These are phyloP conservation scores for Cardamine chenopodiifolia DNA, from an alignment of 345 rosid species.

Conservation along the genomic window DNA sequence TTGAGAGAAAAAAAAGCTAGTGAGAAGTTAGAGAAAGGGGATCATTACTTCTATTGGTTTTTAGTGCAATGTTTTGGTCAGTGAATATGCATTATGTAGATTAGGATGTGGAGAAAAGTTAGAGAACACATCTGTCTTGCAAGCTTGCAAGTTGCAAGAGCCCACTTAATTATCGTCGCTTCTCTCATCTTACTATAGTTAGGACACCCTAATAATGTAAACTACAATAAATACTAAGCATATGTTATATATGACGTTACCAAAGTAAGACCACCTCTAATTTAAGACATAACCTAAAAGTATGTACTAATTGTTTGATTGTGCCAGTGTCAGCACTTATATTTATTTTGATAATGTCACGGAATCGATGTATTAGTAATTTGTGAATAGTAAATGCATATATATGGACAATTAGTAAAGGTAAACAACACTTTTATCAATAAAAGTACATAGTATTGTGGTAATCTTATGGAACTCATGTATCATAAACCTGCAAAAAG, in stretches of 20 bases:
- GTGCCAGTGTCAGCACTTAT: no score
- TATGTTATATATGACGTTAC: background rate
- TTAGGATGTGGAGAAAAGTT: conserved; percentile 3
- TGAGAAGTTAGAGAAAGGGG: no score
- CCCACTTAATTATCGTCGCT: conserved; percentile 10
- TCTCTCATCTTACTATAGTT: background rate
- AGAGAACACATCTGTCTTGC: conserved; percentile 16
- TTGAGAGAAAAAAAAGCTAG: no score
- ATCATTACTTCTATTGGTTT: no score
- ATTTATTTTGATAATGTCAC: no score
- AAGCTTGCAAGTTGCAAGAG: conserved; percentile 3
- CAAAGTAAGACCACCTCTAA: background rate
- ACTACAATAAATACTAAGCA: background rate
- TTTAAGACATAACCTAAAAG: background rate
- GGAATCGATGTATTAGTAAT: no score
- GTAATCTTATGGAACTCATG: background rate
- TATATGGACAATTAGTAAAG: no score
- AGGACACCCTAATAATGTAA: no score
- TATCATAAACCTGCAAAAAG: background rate
- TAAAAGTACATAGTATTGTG: background rate
- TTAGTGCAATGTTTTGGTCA: background rate
- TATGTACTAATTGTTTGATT: background rate
- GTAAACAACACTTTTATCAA: no score
- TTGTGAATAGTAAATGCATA: no score
- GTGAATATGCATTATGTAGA: background rate